Conservation (phyloP, 371 early-diverging fungal species). For the Mucor indicus region DNA sequence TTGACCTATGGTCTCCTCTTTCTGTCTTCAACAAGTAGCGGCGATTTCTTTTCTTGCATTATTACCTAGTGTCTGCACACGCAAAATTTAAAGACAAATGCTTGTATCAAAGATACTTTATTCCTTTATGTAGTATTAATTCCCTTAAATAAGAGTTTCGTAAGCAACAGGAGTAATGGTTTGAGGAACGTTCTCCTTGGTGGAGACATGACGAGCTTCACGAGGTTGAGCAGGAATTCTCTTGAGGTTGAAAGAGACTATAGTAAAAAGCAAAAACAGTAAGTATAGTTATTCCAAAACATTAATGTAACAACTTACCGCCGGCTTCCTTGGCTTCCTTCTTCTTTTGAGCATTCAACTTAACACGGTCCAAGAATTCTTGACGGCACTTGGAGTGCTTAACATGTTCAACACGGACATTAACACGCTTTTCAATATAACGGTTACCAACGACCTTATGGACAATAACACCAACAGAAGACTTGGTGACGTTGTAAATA, state of each 20-base stretch:
- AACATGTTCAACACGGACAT: conserved; percentile 98
- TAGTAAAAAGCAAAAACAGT: background rate
- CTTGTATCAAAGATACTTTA: no score
- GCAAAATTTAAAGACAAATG: no score
- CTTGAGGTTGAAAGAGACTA: conserved; percentile 80
- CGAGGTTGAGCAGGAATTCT: conserved; percentile 94
- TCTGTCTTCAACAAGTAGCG: no score
- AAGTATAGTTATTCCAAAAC: background rate
- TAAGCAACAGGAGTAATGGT: conserved; percentile 95
- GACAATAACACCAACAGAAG: conserved; percentile 97
- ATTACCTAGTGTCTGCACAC: no score
- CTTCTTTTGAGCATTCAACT: conserved; percentile 86
- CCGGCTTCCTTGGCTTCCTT: conserved; percentile 74
- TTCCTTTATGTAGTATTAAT: no score
- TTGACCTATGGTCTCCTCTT: no score
- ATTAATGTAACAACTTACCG: conserved; percentile 25
- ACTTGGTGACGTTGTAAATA: conserved; percentile 98
- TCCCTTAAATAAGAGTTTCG: conserved; percentile 79
- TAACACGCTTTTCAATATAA: conserved; percentile 98
- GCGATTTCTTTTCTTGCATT: no score
- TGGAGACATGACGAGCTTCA: conserved; percentile 86
- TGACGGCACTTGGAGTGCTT: conserved; percentile 99
- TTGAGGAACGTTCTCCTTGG: conserved; percentile 88
- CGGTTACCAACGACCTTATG: conserved; percentile 98
- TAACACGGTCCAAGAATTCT: conserved; percentile 97